phyloP scores from a whole-genome alignment of 108 stramenopile genomes.

The Mayamaea pseudoterrestris region DNA sequence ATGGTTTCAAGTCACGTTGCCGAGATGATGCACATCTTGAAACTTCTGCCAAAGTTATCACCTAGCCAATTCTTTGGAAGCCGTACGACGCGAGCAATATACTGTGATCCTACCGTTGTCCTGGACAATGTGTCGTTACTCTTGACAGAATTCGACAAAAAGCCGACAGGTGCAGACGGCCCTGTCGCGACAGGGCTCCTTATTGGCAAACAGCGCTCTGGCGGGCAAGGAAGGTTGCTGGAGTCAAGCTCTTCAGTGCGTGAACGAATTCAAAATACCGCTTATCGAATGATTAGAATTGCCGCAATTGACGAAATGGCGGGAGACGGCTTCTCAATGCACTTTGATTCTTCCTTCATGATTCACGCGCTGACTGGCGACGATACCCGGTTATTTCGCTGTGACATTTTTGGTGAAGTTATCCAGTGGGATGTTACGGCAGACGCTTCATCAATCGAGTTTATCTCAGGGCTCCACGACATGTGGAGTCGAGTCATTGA shows the following conservation, averaged over 20 bases:
- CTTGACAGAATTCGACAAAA: constrained; percentile 30
- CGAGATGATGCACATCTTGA: constrained; percentile 9
- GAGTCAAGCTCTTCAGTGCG: no score
- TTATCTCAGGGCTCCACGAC: constrained; percentile 61
- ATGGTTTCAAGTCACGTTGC: constrained; percentile 8
- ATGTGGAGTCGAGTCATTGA: constrained; percentile 67
- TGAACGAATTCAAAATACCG: constrained; percentile 26
- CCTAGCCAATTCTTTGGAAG: constrained; percentile 62
- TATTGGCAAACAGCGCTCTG: constrained; percentile 21
- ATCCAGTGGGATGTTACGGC: constrained; percentile 51
- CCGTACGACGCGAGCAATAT: constrained; percentile 39
- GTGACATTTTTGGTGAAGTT: constrained; percentile 66
- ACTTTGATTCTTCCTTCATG: constrained; percentile 61
- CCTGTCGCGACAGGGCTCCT: constrained; percentile 53
- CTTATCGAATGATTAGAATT: constrained; percentile 54
- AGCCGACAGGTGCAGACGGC: no score
- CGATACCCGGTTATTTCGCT: constrained; percentile 60
- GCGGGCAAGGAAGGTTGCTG: background rate
- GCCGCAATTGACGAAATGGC: constrained; percentile 43
- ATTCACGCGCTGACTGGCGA: constrained; percentile 53
- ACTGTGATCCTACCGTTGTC: constrained; percentile 43
- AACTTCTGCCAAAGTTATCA: constrained; percentile 62
- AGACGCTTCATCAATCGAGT: constrained; percentile 54
- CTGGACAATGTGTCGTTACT: constrained; percentile 36
- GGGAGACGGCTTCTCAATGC: constrained; percentile 29